Percentiles rank a stretch among this genome's conserved stretches.
Evolutionary conservation across 2,329 filamentous ascomycete genomes (phyloP).

Genomic region (Aplosporella prunicola): DNA sequence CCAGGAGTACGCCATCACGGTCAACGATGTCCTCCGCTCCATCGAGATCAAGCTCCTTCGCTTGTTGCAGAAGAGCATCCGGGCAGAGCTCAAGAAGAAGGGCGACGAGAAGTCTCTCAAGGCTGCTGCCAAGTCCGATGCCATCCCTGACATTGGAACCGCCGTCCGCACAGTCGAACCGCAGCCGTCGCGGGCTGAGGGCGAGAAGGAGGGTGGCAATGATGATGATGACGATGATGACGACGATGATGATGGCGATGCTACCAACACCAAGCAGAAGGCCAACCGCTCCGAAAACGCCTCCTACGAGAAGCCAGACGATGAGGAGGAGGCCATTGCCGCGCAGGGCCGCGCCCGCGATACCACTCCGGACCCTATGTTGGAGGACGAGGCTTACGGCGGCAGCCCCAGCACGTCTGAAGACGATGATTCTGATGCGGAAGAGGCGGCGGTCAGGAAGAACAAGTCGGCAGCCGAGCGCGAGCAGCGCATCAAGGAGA

Average conservation of each 20-base stretch:
- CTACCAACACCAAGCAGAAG: constrained; percentile 61
- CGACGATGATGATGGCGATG: constrained; percentile 64
- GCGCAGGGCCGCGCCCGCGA: constrained; percentile 49
- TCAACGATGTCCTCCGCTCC: constrained; percentile 66
- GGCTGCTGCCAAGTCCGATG: constrained; percentile 43
- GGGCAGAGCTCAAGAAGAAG: constrained; percentile 73
- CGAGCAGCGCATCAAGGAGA: constrained; percentile 12
- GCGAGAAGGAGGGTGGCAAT: constrained; percentile 45
- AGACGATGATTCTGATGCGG: constrained; percentile 19
- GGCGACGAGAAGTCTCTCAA: constrained; percentile 48
- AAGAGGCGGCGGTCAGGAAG: constrained; percentile 28
- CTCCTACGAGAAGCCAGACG: constrained; percentile 86
- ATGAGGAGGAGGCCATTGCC: constrained; percentile 73
- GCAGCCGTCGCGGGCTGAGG: constrained; percentile 35
- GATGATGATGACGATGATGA: constrained; percentile 70
- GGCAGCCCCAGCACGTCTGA: constrained; percentile 34
- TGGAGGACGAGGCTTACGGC: constrained; percentile 46
- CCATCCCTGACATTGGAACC: constrained; percentile 66
- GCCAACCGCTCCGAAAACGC: constrained; percentile 72
- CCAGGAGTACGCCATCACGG: constrained; percentile 72
- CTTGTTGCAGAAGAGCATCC: constrained; percentile 58
- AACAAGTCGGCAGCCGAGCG: constrained; percentile 19
- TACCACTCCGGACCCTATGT: constrained; percentile 46
- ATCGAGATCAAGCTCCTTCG: constrained; percentile 75
- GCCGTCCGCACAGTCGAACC: constrained; percentile 48